phyloP scores from a whole-genome alignment of 805 yeast genomes.

The Spathaspora hagerdaliae region DNA sequence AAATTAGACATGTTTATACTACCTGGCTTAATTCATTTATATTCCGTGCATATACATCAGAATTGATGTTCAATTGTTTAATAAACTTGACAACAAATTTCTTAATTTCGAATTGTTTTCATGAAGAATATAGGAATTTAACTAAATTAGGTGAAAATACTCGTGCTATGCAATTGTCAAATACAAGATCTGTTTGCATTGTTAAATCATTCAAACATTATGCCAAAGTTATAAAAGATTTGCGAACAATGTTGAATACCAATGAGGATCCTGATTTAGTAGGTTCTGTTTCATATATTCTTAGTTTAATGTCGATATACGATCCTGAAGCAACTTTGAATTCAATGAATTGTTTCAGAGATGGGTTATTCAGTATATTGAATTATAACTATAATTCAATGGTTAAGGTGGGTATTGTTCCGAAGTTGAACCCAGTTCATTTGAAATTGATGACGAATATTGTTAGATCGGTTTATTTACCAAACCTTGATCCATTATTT shows the following conservation, averaged over 20 bases:
- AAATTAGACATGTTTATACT: slow-evolving; percentile 27
- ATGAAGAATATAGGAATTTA: background rate
- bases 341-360: slow-evolving; percentile 35
- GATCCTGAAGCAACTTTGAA: slow-evolving; percentile 39
- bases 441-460: slow-evolving; percentile 32
- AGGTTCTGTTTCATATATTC: slow-evolving; percentile 32
- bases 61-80: slow-evolving; percentile 33
- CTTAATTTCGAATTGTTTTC: slow-evolving; percentile 23
- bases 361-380: slow-evolving; percentile 36
- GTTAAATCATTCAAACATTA: slow-evolving; percentile 33
- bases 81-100: slow-evolving; percentile 37
- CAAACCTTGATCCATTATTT: slow-evolving; percentile 30
- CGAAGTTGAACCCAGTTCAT: slow-evolving; percentile 26
- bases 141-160: background rate
- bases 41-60: slow-evolving; percentile 17
- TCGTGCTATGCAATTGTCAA: background rate
- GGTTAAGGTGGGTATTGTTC: slow-evolving; percentile 10
- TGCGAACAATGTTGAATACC: slow-evolving; percentile 23
- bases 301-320: slow-evolving; percentile 38
- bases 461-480: slow-evolving; percentile 30
- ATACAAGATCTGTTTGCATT: slow-evolving; percentile 12
- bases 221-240: slow-evolving; percentile 31
- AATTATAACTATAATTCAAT: slow-evolving; percentile 19
- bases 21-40: slow-evolving; percentile 32
- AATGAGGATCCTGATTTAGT: slow-evolving; percentile 27